These are phyloP conservation scores for Puccinia brachypodii DNA, from an alignment of 1,284 basidiomycete genomes.

Conservation along the genomic window DNA sequence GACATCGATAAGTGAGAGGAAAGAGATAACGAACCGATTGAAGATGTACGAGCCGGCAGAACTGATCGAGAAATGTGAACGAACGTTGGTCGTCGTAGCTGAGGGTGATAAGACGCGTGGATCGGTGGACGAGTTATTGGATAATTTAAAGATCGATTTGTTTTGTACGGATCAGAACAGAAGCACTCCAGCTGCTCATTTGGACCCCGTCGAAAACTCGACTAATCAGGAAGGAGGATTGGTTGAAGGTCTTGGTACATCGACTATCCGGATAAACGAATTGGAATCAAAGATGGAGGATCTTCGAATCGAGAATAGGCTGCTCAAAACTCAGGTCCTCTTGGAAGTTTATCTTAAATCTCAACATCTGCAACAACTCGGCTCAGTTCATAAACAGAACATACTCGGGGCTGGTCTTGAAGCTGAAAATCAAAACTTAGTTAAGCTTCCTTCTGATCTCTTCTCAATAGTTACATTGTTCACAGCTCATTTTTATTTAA, in stretches of 20 bases:
- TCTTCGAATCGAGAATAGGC: constrained; percentile 53
- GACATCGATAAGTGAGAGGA: constrained; percentile 15
- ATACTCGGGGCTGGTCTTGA: constrained; percentile 55
- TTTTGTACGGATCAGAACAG: no score
- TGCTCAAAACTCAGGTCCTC: constrained; percentile 55
- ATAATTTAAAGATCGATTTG: no score
- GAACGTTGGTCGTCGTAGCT: not conserved
- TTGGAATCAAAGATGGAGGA: not conserved
- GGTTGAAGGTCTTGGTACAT: not conserved
- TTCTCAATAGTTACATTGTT: not conserved
- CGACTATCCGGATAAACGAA: not conserved
- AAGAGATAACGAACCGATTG: constrained; percentile 24
- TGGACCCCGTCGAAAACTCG: no score
- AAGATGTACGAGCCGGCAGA: constrained; percentile 36
- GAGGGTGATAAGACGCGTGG: not conserved
- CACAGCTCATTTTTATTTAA: not conserved
- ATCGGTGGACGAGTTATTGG: not conserved
- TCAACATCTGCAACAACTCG: constrained; percentile 57
- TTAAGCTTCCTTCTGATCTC: not conserved
- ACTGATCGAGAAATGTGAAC: constrained; percentile 35
- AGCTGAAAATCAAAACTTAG: constrained; percentile 56
- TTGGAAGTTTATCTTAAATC: constrained; percentile 57
- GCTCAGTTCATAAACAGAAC: constrained; percentile 56
- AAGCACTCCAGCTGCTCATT: no score
- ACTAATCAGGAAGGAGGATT: no score